phyloP scores from a whole-genome alignment of 768 basidiomycete genomes.

The Rhodotorula toruloides region DNA sequence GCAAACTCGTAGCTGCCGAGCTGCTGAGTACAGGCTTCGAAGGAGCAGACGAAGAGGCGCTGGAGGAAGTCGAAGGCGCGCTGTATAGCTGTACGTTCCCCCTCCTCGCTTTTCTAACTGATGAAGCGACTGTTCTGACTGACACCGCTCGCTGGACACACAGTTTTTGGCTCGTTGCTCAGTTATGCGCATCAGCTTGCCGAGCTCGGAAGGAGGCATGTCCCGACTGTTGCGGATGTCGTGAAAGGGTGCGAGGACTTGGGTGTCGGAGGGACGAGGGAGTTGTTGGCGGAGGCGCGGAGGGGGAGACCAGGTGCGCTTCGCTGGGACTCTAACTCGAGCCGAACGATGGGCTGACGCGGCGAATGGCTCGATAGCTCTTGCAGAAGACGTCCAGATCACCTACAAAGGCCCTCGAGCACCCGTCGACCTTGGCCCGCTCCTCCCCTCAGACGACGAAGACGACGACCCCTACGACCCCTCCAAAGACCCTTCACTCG shows the following conservation, averaged over 20 bases:
- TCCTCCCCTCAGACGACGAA: conserved; percentile 23
- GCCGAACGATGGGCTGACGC: no score
- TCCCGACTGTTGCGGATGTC: conserved; percentile 23
- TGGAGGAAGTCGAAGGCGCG: conserved; percentile 27
- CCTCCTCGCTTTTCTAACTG: not conserved
- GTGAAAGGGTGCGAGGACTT: conserved; percentile 1
- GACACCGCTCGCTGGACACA: no score
- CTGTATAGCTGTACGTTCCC: conserved; percentile 14
- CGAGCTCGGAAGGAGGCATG: conserved; percentile 22
- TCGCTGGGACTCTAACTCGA: not conserved
- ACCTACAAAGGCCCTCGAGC: conserved; percentile 7
- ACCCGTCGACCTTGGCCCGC: not conserved
- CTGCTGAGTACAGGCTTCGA: conserved; percentile 13
- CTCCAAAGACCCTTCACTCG: not conserved
- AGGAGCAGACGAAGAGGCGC: not conserved
- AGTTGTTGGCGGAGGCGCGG: not conserved
- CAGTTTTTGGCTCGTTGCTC: conserved; percentile 31
- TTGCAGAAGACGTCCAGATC: not conserved
- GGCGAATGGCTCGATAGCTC: not conserved
- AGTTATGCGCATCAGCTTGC: conserved; percentile 22
- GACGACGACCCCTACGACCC: not conserved
- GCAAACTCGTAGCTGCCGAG: not conserved
- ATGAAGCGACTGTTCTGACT: not conserved
- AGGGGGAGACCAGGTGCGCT: not conserved
- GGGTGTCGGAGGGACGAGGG: conserved; percentile 7